phyloP scores from a whole-genome alignment of 176 grass and related monocot genomes.

The Rhynchospora tenuis region DNA sequence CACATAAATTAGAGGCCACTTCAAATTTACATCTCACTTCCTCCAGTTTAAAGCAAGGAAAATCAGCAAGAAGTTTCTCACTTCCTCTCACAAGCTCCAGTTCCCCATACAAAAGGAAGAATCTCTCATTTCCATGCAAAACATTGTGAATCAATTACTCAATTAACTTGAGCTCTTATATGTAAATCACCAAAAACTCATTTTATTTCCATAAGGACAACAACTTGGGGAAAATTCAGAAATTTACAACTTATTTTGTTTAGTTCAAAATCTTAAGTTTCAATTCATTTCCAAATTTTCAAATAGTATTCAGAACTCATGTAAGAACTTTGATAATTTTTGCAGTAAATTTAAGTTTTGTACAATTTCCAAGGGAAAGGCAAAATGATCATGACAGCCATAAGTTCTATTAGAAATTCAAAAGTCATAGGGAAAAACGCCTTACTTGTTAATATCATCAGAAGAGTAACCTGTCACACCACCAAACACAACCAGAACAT shows the following conservation, averaged over 20 bases:
- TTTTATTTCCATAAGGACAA: not conserved
- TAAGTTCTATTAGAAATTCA: not conserved
- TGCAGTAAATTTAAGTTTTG: not conserved
- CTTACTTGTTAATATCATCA: slow-evolving; percentile 99
- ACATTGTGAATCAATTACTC: not conserved
- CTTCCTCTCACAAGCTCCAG: not conserved
- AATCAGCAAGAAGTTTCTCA: not conserved
- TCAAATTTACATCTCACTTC: not conserved
- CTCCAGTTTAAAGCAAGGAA: not conserved
- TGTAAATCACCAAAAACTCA: not conserved
- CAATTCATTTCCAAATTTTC: not conserved
- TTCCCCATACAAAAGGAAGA: not conserved
- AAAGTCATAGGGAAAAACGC: slow-evolving; percentile 6
- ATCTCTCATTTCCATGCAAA: not conserved
- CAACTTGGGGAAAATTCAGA: not conserved
- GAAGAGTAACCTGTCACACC: slow-evolving; percentile 96
- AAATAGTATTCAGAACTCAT: not conserved
- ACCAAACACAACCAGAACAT: slow-evolving; percentile 98
- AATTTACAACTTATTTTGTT: not conserved
- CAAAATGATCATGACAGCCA: not conserved
- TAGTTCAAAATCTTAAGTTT: not conserved
- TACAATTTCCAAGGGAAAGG: not conserved
- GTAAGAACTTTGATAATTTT: not conserved
- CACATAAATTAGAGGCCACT: not conserved
- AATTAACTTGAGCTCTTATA: not conserved